phyloP scores from a whole-genome alignment of 257 asterid species.

The Plantago elongata region DNA sequence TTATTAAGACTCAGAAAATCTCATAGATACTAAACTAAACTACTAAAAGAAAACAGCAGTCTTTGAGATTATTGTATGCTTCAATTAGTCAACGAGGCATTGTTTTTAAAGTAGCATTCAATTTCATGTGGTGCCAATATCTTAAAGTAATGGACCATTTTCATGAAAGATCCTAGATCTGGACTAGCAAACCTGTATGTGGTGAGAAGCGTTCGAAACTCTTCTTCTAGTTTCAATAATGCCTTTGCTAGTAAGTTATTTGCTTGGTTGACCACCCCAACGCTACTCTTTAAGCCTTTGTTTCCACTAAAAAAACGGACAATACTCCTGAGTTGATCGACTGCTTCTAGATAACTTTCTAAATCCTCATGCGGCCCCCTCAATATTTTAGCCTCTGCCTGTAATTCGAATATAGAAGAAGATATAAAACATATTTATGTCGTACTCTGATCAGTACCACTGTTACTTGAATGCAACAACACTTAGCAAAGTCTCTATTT shows the following conservation, averaged over 20 bases:
- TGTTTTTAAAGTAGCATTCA: too few species aligned
- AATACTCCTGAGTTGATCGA: constrained; percentile 68
- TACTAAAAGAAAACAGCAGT: too few species aligned
- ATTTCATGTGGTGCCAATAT: neutral
- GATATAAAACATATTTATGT: neutral
- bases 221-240: constrained; percentile 76
- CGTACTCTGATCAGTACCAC: too few species aligned
- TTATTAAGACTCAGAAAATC: too few species aligned
- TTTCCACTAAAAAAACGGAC: constrained; percentile 55
- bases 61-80: too few species aligned
- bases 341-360: constrained; percentile 87
- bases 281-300: constrained; percentile 52
- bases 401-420: constrained; percentile 21
- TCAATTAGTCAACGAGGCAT: too few species aligned
- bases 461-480: too few species aligned
- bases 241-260: constrained; percentile 65
- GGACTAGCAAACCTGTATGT: constrained; percentile 57
- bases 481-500: too few species aligned
- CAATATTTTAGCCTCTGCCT: constrained; percentile 93
- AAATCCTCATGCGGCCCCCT: constrained; percentile 95
- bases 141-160: neutral
- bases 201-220: constrained; percentile 67
- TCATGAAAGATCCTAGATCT: neutral
- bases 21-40: too few species aligned
- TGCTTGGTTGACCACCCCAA: constrained; percentile 65